phyloP scores from a whole-genome alignment of 148 eudicot species.

The Diospyros lotus region DNA sequence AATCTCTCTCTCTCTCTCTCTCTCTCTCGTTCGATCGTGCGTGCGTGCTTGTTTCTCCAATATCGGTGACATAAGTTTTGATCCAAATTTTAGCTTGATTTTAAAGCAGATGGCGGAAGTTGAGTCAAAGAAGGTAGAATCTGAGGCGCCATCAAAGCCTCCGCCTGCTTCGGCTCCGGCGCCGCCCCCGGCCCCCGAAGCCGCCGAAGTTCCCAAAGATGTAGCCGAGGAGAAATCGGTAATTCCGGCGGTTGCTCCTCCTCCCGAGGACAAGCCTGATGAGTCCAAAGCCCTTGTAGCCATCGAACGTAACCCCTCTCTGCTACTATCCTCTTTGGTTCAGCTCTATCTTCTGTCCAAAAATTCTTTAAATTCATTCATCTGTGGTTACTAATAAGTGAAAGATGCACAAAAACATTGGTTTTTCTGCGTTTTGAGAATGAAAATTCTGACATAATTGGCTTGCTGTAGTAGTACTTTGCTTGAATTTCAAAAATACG shows the following conservation, averaged over 20 bases:
- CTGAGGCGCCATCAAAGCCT: slow-evolving; percentile 22
- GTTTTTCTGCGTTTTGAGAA: background rate
- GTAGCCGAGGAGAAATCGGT: slow-evolving; percentile 43
- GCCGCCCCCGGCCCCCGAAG: slow-evolving; percentile 13
- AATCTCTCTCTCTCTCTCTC: background rate
- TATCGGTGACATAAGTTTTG: too few relatives aligned
- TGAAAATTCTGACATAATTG: background rate
- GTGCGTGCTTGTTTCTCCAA: too few relatives aligned
- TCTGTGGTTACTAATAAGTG: background rate
- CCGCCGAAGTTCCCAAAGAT: slow-evolving; percentile 22
- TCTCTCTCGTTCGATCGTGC: background rate
- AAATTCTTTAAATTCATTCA: background rate
- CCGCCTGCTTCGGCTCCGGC: background rate
- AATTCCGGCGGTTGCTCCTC: slow-evolving; percentile 24
- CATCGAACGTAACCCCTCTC: slow-evolving; percentile 40
- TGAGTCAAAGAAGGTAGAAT: slow-evolving; percentile 29
- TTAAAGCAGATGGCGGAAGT: slow-evolving; percentile 30
- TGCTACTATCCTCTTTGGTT: background rate
- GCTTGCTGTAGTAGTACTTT: background rate
- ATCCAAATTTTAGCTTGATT: too few relatives aligned
- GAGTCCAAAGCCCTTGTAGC: slow-evolving; percentile 42
- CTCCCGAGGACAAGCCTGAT: slow-evolving; percentile 35
- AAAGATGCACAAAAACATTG: background rate
- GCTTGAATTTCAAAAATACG: background rate
- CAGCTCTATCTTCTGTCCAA: background rate